phyloP scores from a whole-genome alignment of 1,139 yeast genomes.

The Yamadazyma songkhlaensis region DNA sequence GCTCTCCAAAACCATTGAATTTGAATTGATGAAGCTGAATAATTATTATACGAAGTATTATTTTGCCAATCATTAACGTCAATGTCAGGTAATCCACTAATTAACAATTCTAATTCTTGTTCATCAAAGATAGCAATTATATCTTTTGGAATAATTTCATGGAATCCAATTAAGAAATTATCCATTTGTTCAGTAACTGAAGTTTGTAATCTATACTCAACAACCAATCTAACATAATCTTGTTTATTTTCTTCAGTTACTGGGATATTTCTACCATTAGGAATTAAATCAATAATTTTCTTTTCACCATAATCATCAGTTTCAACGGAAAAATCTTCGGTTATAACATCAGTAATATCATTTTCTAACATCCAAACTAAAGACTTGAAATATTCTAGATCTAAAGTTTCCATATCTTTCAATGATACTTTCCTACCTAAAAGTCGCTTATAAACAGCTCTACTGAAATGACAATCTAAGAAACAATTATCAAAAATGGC shows the following conservation, averaged over 20 bases:
- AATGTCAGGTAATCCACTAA: constrained; percentile 94
- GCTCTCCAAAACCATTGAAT: constrained; percentile 99
- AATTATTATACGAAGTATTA: constrained; percentile 79
- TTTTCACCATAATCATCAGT: constrained; percentile 94
- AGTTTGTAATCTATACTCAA: constrained; percentile 79
- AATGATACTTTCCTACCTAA: constrained; percentile 79
- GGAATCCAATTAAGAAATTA: constrained; percentile 82
- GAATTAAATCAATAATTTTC: constrained; percentile 72
- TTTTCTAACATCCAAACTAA: constrained; percentile 95
- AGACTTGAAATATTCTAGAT: constrained; percentile 88
- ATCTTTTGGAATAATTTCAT: constrained; percentile 87
- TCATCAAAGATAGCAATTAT: constrained; percentile 88
- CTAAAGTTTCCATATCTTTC: constrained; percentile 94
- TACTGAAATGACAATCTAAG: constrained; percentile 91
- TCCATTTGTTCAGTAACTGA: constrained; percentile 89
- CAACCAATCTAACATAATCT: constrained; percentile 82
- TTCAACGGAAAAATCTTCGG: constrained; percentile 94
- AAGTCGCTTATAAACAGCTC: constrained; percentile 90
- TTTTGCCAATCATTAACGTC: constrained; percentile 95
- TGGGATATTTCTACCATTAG: constrained; percentile 77
- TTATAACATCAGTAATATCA: constrained; percentile 92
- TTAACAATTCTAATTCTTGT: constrained; percentile 88
- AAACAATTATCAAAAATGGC: constrained; percentile 87
- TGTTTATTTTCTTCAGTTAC: constrained; percentile 91
- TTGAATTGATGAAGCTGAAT: constrained; percentile 80